Conservation (phyloP, 495 filamentous ascomycete genomes). For the Xylaria intraflava region DNA sequence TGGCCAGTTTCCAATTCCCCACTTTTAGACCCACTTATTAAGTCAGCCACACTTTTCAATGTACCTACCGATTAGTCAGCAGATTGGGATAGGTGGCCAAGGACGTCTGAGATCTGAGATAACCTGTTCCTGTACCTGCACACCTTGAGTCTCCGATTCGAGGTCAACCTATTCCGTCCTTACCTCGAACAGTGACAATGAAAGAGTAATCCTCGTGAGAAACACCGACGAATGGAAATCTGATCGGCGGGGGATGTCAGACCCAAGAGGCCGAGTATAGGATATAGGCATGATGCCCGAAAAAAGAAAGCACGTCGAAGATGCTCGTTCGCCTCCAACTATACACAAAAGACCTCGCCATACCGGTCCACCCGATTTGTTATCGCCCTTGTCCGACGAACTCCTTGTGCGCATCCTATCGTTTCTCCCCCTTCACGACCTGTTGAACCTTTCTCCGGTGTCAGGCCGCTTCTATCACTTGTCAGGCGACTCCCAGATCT, state of each 20-base stretch:
- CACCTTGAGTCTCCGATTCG: no score
- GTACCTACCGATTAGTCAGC: no score
- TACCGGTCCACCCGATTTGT: conserved; percentile 27
- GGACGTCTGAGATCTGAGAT: no score
- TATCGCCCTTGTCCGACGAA: conserved; percentile 73
- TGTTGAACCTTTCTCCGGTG: conserved; percentile 67
- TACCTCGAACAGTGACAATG: neutral
- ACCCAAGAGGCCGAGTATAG: neutral
- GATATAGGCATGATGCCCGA: conserved; percentile 10
- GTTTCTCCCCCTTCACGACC: conserved; percentile 58
- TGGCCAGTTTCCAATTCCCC: no score
- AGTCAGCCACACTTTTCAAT: no score
- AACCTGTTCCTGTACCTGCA: no score
- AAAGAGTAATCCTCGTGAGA: neutral
- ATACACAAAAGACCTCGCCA: conserved; percentile 19
- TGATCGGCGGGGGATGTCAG: neutral
- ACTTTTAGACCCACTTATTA: no score
- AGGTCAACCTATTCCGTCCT: no score
- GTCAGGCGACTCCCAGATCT: conserved; percentile 77
- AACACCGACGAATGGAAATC: neutral
- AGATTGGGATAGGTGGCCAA: no score
- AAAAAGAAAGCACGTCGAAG: conserved; percentile 20
- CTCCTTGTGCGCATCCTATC: conserved; percentile 80
- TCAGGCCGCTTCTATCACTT: conserved; percentile 74
- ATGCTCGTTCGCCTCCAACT: conserved; percentile 14